Base-by-base conservation (phyloP, 495 filamentous ascomycete genomes). In the Penicillium pancosmium region DNA sequence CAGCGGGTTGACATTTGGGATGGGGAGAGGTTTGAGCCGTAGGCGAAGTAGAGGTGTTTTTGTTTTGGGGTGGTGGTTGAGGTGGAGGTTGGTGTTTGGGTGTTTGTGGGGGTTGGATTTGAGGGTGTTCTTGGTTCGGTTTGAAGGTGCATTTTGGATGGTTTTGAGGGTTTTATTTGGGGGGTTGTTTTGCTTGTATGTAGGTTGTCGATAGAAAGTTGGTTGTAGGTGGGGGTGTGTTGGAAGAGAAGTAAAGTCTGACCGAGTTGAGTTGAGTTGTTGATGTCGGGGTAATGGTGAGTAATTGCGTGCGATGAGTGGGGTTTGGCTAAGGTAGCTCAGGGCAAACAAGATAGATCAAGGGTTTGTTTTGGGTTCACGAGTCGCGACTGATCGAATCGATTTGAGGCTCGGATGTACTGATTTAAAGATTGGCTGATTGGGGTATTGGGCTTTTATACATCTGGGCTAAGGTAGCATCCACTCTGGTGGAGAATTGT, bases 11-110 rank as follows among this genome's bases (percentile, higher is more conserved):
- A 53, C 89, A 91, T 91, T 68, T 91, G 88, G 5, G 78, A 69
- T 19, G 78, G 74, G 65, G 85, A 89, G 57, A 91, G 80, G 66
- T 92, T 92, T 56, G 80, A 86, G 64, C 88, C 89, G 71, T 90
- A 91, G 67, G 82, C 89, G 66, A 91, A 90, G 75, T 91, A 90
- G 64, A 87, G 68, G 40, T 70, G 55, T 57, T 54, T 65, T 38
- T 12, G 34, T 36, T 9, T 13, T 36, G 34, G 34, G 7, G 34
- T 55, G 40, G 55, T 25, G 35, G 51, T 23, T 56, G 27, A 48
- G 49, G 43, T 4, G 15, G 48, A 56, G 48, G 21, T 40, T 16
- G 23, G 34, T 16, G 48, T 35, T 33, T 41, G 21, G 50, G 50
- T 55, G 12, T 2, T 10, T 46, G n/a, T 13, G 18, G 41, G 16